A percentile compares a stretch with the other conserved stretches of the same genome.
Conservation (phyloP, 208 protist species). For the Leishmania major region DNA sequence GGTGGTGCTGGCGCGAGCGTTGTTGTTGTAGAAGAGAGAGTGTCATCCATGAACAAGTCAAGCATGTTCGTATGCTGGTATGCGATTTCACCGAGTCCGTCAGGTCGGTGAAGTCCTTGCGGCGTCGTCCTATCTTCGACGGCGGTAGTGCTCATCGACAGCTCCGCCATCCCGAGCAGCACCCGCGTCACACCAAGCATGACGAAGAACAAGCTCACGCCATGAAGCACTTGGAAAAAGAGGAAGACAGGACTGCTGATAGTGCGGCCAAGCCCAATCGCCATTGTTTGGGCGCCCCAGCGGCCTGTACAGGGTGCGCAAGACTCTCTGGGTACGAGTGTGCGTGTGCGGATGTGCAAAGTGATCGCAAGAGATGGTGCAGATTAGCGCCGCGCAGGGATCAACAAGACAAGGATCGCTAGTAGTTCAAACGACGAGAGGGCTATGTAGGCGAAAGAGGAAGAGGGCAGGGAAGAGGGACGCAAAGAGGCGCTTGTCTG, state of each 20-base stretch:
- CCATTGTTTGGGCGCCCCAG: constrained; percentile 34
- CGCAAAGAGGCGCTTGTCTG: not conserved
- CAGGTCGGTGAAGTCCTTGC: not conserved
- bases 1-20: not conserved
- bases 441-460: not conserved
- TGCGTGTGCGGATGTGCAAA: not conserved
- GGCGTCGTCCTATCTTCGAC: not conserved
- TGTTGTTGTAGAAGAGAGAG: not conserved
- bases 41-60: not conserved
- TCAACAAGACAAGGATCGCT: not conserved
- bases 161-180: constrained; percentile 38
- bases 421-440: not conserved
- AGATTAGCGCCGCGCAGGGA: not conserved
- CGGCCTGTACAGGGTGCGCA: too few relatives aligned
- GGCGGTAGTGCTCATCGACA: constrained; percentile 10
- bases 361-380: not conserved
- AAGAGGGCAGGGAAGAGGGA: not conserved
- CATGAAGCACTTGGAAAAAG: constrained; percentile 67
- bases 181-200: constrained; percentile 47
- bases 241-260: constrained; percentile 61
- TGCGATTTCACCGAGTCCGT: not conserved
- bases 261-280: constrained; percentile 61
- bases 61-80: not conserved
- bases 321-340: not conserved
- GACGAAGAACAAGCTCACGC: constrained; percentile 59